These are phyloP conservation scores for Grosmannia serpens DNA, from an alignment of 2,329 filamentous ascomycete species.

Conservation along the genomic window DNA sequence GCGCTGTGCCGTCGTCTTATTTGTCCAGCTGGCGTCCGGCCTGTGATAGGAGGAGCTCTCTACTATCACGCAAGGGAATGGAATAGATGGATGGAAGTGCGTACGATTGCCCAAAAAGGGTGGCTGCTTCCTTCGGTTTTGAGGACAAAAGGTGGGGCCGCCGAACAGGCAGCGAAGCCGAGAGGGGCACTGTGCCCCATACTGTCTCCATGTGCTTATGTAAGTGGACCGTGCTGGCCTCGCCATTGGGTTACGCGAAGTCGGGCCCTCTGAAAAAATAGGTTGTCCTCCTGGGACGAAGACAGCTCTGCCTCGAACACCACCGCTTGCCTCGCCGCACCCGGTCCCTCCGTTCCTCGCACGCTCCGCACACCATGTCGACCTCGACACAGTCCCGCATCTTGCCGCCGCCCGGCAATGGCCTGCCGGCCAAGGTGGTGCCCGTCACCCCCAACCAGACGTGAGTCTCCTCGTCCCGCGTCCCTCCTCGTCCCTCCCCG, in stretches of 20 bases:
- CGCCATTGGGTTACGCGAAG: background rate
- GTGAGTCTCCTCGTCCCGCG: constrained; percentile 37
- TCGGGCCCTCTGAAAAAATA: background rate
- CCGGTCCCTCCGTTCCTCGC: background rate
- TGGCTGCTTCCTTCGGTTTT: background rate
- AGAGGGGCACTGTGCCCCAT: background rate
- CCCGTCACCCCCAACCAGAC: constrained; percentile 62
- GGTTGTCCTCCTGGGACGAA: background rate
- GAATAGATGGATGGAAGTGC: background rate
- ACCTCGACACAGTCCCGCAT: constrained; percentile 18
- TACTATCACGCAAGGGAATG: constrained; percentile 58
- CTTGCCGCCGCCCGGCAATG: constrained; percentile 16
- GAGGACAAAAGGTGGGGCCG: too few species aligned
- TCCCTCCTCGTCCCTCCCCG: constrained; percentile 2
- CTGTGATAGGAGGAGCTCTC: constrained; percentile 90
- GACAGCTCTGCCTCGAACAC: background rate
- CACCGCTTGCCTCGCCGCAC: background rate
- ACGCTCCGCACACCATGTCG: constrained; percentile 19
- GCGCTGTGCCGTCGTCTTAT: background rate
- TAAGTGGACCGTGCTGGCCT: background rate
- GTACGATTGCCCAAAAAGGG: too few species aligned
- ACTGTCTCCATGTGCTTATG: background rate
- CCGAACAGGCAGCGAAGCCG: too few species aligned
- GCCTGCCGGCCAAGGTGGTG: constrained; percentile 31
- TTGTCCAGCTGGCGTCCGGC: background rate